These are phyloP conservation scores for Magnolia officinalis DNA, from an alignment of 164 flowering plant species.

Conservation along the genomic window DNA sequence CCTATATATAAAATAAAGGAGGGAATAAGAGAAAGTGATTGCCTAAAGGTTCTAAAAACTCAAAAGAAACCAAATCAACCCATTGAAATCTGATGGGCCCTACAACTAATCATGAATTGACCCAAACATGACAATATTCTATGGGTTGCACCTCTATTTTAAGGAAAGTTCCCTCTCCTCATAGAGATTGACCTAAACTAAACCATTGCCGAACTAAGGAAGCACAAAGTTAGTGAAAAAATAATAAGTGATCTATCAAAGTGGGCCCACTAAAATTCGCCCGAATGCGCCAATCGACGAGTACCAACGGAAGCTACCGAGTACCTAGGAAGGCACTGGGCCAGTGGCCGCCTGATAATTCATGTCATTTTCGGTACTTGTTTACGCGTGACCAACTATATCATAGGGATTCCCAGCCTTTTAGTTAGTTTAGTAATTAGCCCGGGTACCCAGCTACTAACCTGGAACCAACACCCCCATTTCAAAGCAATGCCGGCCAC, in stretches of 20 bases:
- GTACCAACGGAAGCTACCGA: neutral
- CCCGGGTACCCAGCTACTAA: neutral
- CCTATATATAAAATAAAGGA: too few relatives aligned
- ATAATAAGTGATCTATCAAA: neutral
- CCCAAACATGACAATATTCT: conserved; percentile 21
- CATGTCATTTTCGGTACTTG: conserved; percentile 16
- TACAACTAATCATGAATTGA: conserved; percentile 32
- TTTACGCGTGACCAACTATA: conserved; percentile 42
- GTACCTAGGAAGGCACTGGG: neutral
- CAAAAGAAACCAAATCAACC: conserved; percentile 1
- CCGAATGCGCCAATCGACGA: neutral
- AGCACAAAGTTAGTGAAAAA: neutral
- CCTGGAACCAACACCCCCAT: neutral
- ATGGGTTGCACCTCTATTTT: conserved; percentile 3
- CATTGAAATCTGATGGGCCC: conserved; percentile 23
- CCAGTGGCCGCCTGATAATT: neutral
- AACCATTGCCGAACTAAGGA: conserved; percentile 7
- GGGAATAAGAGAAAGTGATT: conserved; percentile 8
- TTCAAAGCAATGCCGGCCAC: conserved; percentile 24
- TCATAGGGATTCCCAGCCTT: conserved; percentile 25
- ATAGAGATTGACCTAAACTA: conserved; percentile 18
- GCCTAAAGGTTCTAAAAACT: conserved; percentile 2
- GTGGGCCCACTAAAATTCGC: neutral
- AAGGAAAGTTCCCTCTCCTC: conserved; percentile 8
- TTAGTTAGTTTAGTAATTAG: conserved; percentile 20